These are phyloP conservation scores for Trichoderma citrinoviride DNA, from an alignment of 2,329 filamentous ascomycete genomes.

Conservation along the genomic window DNA sequence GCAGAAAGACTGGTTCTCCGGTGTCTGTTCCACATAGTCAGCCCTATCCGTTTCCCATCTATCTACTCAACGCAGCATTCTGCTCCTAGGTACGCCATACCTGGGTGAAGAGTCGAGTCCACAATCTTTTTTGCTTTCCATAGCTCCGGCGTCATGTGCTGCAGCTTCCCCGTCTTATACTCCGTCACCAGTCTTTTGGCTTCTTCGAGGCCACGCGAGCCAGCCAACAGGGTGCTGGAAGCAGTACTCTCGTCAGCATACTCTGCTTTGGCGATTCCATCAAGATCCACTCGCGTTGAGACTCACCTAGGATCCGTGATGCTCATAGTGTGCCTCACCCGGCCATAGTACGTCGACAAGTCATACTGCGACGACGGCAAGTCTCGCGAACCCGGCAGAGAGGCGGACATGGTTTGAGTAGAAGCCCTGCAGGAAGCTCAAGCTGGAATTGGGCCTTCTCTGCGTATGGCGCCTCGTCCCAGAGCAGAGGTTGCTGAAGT, in stretches of 20 bases:
- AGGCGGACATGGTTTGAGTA: conserved; percentile 57
- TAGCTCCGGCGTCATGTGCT: conserved; percentile 81
- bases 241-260: not conserved
- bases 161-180: conserved; percentile 82
- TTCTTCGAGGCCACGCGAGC: conserved; percentile 72
- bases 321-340: conserved; percentile 83
- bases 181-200: conserved; percentile 77
- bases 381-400: conserved; percentile 68
- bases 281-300: not conserved
- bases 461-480: not conserved
- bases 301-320: conserved; percentile 96
- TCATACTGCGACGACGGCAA: conserved; percentile 91
- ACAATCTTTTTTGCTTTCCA: conserved; percentile 97
- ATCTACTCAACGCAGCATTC: not conserved
- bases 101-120: conserved; percentile 92
- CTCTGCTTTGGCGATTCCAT: not conserved
- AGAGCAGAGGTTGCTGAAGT: not conserved
- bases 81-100: conserved; percentile 50
- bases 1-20: conserved; percentile 84
- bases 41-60: not conserved
- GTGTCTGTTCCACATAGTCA: conserved; percentile 63
- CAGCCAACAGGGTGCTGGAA: conserved; percentile 78
- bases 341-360: conserved; percentile 88
- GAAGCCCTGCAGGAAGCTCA: conserved; percentile 11
- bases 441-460: not conserved